These are phyloP conservation scores for Poronia punctata DNA, from an alignment of 495 filamentous ascomycete genomes.

Conservation along the genomic window DNA sequence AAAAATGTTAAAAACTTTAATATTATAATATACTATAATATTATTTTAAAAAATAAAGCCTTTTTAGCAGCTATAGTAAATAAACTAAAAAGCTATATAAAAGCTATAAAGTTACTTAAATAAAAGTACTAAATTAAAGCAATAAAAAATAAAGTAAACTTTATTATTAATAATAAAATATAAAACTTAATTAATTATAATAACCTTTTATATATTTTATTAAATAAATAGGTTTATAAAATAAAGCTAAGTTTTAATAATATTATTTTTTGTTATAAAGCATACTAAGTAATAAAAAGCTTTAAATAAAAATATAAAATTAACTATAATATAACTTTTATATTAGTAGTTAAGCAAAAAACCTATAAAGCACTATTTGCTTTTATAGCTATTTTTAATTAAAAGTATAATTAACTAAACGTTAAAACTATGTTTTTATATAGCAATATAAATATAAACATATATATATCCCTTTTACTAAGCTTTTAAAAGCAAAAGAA, in stretches of 20 bases:
- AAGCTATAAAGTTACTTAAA: no score
- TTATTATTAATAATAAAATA: no score
- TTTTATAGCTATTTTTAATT: not conserved
- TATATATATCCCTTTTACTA: not conserved
- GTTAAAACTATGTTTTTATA: not conserved
- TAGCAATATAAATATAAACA: not conserved
- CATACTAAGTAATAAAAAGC: conserved; percentile 2
- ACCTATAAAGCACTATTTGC: conserved; percentile 2
- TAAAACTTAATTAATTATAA: not conserved
- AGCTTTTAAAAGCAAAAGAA: not conserved
- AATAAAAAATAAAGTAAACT: no score
- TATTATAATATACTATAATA: no score
- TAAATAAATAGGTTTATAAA: conserved; percentile 3
- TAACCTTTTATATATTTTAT: not conserved
- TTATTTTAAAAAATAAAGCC: no score
- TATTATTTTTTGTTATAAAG: conserved; percentile 3
- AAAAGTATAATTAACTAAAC: not conserved
- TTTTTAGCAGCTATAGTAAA: no score
- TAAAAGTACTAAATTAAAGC: no score
- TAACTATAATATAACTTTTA: conserved; percentile 2
- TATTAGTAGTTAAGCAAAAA: conserved; percentile 2
- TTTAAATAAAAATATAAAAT: conserved; percentile 7
- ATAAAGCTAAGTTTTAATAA: not conserved
- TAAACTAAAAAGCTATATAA: no score
- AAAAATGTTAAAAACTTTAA: no score